These are phyloP conservation scores for Artomyces pyxidatus DNA, from an alignment of 768 basidiomycete genomes.

Conservation along the genomic window DNA sequence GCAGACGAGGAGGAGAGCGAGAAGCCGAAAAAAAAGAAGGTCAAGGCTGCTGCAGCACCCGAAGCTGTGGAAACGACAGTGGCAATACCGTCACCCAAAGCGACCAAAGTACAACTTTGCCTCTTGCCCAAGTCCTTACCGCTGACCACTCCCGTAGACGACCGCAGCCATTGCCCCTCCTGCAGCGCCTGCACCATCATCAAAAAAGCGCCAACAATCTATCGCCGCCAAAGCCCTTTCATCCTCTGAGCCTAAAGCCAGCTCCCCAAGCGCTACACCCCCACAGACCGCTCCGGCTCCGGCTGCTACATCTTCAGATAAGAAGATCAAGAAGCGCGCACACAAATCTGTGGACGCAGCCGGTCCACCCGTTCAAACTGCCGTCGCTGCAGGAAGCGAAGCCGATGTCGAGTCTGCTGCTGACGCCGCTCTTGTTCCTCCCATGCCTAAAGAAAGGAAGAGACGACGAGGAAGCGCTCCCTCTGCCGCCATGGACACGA, in stretches of 20 bases:
- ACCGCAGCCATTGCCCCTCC: not conserved
- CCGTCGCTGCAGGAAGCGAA: conserved; percentile 3
- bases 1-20: conserved; percentile 31
- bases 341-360: not conserved
- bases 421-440: not conserved
- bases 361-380: not conserved
- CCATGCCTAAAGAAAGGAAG: not conserved
- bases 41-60: not conserved
- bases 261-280: not conserved
- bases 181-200: not conserved
- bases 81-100: not conserved
- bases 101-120: not conserved
- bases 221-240: not conserved
- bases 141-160: not conserved
- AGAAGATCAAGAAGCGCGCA: not conserved
- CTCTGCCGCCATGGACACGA: too few relatives aligned
- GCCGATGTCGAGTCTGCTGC: conserved; percentile 6
- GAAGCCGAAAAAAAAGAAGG: not conserved
- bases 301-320: not conserved
- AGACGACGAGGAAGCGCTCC: not conserved
- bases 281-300: not conserved
- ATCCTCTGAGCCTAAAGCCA: not conserved
- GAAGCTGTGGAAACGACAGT: not conserved
- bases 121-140: not conserved
- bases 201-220: not conserved